Evolutionary conservation across 176 grass and related monocot genomes (phyloP), one percentile per base, ranked within the genome.

Genomic region (Paspalum notatum): DNA sequence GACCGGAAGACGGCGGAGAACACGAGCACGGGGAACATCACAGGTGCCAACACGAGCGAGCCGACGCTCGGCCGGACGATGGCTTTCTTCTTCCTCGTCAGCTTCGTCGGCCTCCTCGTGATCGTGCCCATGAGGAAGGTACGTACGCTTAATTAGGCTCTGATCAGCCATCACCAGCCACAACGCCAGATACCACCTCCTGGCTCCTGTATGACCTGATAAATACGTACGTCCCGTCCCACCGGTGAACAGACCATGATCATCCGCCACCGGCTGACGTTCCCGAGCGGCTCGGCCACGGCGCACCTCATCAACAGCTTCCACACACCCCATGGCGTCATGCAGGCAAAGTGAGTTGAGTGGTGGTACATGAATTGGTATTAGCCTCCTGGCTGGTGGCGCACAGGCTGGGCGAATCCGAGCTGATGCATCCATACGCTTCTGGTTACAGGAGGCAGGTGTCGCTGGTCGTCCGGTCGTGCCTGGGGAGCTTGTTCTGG

Each of bases 281-380:
- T 91, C 56, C 93, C 93, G 51, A 97, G 93, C 71, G 93, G 93
- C 14, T 86, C 85, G 4, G 93, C 93, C 16, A 97, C 93, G 25
- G 93, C 93, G 42, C 85, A 93, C 74, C 80, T 97, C 48, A 97
- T 97, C 72, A 97, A 97, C 83, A 88, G 93, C 83, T 91, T 97
- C 84, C 93, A 97, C 21, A 89, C 80, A 44, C 90, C 90, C 32
- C 49, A 89, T 0, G 93, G 93, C 4, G 85, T 80, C 8, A n/a
- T 64, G 7, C 82, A 86, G 59, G 85, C 93, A 52, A 97, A 84
- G 93, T 89, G 53, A 80, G 86, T 47, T 21, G 22, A 60, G 0
- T 7, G 6, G 2, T 12, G 9, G 21, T 1, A 6, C 54, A 4
- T 25, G n/a, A 51, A 15, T 6, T 16, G 16, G 4, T 32, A 32